Base-by-base conservation (phyloP, 768 basidiomycete species). In the Kwoniella sp. region DNA sequence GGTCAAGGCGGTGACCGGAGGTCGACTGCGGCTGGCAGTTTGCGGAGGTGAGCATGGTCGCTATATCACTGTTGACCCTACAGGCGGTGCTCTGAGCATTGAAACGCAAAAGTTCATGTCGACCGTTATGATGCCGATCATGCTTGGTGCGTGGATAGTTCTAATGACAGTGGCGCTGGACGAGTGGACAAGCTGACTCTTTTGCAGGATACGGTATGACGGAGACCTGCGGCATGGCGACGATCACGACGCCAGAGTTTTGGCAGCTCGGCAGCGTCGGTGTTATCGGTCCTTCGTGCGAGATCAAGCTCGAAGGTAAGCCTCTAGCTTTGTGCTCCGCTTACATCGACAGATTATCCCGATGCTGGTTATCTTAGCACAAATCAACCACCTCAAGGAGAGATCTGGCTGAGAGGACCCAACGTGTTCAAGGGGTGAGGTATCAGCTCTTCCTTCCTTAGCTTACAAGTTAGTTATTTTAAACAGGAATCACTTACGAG, bases 71-170 rank as follows among this genome's bases (percentile, higher is more conserved):
- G 40, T 19, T 39, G 37, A 7, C 26, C 14, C 23, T 19, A 1
- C 28, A 53, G 48, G 62, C n/a, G 63, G 67, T 28, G 50, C 56
- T 7, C 46, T 66, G 19, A 66, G 61, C 27, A 28, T 50, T 27
- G 53, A 63, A 8, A 71, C 73, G 1, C 73, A 74, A 47, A 59
- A 63, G 40, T 74, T 74, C 63, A 46, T 74, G 29, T 60, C 46
- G 11, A 72, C 65, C 2, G 66, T 65, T 6, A 52, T 74, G 12
- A 64, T 61, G n/a, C 67, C 63, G 3, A 56, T 66, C 14, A 55
- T 73, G 28, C 68, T 70, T 22, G 73, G 73, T 89, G 50, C 49
- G 56, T 47, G 3, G 17, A 23, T 22, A 19, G 17, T 3, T 7
- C 25, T 17, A n/a, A 25, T 25, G n/a, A n/a, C n/a, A n/a, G 10